Conservation (phyloP, 2,329 filamentous ascomycete genomes). For the Penicillium verrucosum region DNA sequence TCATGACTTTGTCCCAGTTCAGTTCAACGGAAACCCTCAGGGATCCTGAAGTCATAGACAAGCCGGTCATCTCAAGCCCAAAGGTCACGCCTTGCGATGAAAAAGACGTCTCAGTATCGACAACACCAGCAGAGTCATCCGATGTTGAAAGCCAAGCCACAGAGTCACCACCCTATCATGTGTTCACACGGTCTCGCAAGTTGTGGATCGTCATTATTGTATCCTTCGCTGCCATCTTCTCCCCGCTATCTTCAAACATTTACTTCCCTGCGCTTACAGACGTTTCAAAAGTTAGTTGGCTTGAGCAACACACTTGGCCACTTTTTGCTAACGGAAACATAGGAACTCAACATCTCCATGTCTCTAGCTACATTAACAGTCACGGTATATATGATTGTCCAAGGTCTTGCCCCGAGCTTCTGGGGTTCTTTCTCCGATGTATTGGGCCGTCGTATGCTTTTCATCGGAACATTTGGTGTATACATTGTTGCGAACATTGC, state of each 20-base stretch:
- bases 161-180: constrained; percentile 26
- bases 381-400: constrained; percentile 50
- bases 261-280: constrained; percentile 45
- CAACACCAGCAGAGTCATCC: constrained; percentile 11
- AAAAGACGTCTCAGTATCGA: constrained; percentile 12
- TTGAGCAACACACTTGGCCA: background rate
- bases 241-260: constrained; percentile 46
- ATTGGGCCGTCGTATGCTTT: constrained; percentile 47
- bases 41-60: constrained; percentile 6
- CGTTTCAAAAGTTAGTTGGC: constrained; percentile 22
- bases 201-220: constrained; percentile 41
- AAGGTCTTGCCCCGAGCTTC: constrained; percentile 50
- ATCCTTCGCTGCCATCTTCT: constrained; percentile 42
- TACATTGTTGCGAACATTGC: constrained; percentile 50
- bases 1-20: constrained; percentile 10
- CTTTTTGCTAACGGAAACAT: background rate
- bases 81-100: constrained; percentile 14
- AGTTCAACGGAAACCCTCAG: constrained; percentile 13
- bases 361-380: constrained; percentile 36
- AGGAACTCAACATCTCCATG: constrained; percentile 28
- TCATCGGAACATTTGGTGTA: constrained; percentile 46
- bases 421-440: constrained; percentile 51
- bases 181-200: constrained; percentile 37
- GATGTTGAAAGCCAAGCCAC: constrained; percentile 18
- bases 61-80: constrained; percentile 14